Percentiles rank a stretch among this genome's conserved stretches.
Conservation (phyloP, 768 basidiomycete genomes). For the Cystobasidium ongulense region DNA sequence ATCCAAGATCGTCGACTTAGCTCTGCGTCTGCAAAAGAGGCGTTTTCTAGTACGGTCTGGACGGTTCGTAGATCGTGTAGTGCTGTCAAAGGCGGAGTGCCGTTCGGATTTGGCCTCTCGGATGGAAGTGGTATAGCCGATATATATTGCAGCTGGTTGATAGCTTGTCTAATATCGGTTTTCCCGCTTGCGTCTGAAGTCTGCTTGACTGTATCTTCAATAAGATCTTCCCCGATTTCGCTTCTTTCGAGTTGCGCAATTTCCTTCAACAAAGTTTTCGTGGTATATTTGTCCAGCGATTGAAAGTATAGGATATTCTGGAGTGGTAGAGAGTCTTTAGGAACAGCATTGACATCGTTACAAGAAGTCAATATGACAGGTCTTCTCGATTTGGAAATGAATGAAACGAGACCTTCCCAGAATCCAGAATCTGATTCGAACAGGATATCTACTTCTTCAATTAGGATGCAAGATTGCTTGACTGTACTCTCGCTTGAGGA, state of each 20-base stretch:
- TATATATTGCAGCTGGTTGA: background rate
- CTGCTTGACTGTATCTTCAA: background rate
- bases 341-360: slow-evolving; percentile 65
- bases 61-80: background rate
- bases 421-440: slow-evolving; percentile 74
- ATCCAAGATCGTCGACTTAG: slow-evolving; percentile 47
- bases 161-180: background rate
- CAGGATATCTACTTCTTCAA: slow-evolving; percentile 92
- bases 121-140: background rate
- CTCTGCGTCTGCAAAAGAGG: slow-evolving; percentile 56
- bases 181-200: background rate
- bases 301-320: slow-evolving; percentile 63
- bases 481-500: slow-evolving; percentile 13
- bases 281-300: slow-evolving; percentile 42
- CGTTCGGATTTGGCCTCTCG: background rate
- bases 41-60: slow-evolving; percentile 32
- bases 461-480: slow-evolving; percentile 73
- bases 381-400: slow-evolving; percentile 73
- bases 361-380: slow-evolving; percentile 94
- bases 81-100: background rate
- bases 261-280: background rate
- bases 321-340: slow-evolving; percentile 63
- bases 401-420: slow-evolving; percentile 54
- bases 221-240: background rate
- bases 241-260: background rate